Evolutionary conservation across 164 flowering plant species (phyloP).

Genomic region (Santalum album): DNA sequence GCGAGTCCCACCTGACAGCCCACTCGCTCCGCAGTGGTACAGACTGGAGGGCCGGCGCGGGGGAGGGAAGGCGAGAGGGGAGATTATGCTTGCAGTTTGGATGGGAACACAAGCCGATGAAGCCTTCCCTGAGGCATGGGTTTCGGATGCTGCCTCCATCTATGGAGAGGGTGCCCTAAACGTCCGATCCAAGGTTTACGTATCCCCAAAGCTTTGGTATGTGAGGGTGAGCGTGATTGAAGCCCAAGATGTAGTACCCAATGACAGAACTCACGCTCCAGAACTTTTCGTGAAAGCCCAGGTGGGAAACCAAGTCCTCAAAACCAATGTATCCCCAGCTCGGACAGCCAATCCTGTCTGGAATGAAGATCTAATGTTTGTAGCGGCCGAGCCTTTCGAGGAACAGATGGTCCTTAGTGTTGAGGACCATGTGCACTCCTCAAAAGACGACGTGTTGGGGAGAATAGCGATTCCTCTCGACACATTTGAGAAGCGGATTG

Average conservation of each 20-base stretch:
- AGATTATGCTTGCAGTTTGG: conserved; percentile 44
- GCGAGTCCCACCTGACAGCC: conserved; percentile 45
- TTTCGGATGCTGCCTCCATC: conserved; percentile 34
- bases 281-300: conserved; percentile 29
- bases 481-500: conserved; percentile 26
- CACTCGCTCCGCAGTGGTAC: conserved; percentile 48
- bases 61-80: conserved; percentile 28
- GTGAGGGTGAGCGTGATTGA: conserved; percentile 34
- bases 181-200: conserved; percentile 38
- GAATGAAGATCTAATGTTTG: conserved; percentile 43
- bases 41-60: conserved; percentile 31
- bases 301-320: conserved; percentile 31
- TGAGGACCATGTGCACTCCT: conserved; percentile 30
- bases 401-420: conserved; percentile 27
- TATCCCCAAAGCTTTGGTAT: conserved; percentile 45
- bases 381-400: conserved; percentile 41
- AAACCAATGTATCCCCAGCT: conserved; percentile 21
- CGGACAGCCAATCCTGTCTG: conserved; percentile 28
- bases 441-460: conserved; percentile 32
- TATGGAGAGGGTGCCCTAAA: conserved; percentile 28
- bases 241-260: conserved; percentile 37
- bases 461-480: conserved; percentile 21
- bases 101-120: conserved; percentile 52
- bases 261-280: conserved; percentile 27
- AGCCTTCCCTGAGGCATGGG: conserved; percentile 40